Conservation (phyloP, 2,329 filamentous ascomycete species). For the Alternaria ventricosa region DNA sequence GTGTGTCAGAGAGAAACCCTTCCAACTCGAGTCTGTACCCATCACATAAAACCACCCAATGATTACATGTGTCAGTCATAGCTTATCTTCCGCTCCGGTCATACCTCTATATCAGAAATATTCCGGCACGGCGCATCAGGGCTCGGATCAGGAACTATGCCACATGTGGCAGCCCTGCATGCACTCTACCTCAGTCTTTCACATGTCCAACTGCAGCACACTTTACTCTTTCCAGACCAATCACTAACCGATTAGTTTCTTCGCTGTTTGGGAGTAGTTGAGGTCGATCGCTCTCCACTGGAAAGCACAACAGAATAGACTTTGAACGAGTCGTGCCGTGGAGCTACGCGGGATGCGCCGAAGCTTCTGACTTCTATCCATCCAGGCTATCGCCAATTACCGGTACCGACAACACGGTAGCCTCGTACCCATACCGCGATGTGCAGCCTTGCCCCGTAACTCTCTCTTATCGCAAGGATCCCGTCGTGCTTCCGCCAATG, state of each 20-base stretch:
- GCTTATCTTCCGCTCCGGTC: constrained; percentile 14
- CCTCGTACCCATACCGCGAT: constrained; percentile 18
- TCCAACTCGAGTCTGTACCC: background rate
- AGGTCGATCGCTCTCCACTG: background rate
- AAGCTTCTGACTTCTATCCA: background rate
- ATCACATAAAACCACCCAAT: background rate
- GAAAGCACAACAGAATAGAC: background rate
- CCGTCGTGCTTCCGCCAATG: background rate
- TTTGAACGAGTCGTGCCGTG: background rate
- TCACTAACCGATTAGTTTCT: background rate
- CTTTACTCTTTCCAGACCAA: background rate
- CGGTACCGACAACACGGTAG: constrained; percentile 18
- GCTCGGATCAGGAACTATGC: background rate
- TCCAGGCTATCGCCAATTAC: constrained; percentile 7
- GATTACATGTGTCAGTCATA: constrained; percentile 2
- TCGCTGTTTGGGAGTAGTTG: background rate
- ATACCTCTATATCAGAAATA: constrained; percentile 7
- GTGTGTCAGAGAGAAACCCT: background rate
- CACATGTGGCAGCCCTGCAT: background rate
- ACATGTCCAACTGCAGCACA: background rate
- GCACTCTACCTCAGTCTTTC: background rate
- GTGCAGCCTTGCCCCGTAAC: constrained; percentile 5
- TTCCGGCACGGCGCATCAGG: background rate
- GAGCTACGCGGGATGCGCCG: constrained; percentile 7
- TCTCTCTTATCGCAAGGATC: constrained; percentile 1